These are phyloP conservation scores for Yamadazyma blattariae DNA, from an alignment of 1,139 yeast species.

Conservation along the genomic window DNA sequence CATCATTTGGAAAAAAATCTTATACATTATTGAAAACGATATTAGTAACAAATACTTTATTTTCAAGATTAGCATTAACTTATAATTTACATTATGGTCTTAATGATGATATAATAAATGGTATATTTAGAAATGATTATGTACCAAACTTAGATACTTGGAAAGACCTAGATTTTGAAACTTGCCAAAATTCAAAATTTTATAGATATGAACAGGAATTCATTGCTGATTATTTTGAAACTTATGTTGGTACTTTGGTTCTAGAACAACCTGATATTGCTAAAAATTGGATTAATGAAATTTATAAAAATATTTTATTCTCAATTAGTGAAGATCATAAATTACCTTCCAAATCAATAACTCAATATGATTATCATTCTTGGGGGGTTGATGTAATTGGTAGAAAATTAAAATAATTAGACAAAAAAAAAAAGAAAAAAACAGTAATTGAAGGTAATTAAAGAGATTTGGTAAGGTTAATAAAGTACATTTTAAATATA, in stretches of 20 bases:
- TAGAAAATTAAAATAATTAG: conserved; percentile 13
- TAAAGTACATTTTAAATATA: too few relatives aligned
- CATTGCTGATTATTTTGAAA: conserved; percentile 44
- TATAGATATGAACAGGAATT: conserved; percentile 40
- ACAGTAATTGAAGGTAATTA: too few relatives aligned
- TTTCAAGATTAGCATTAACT: conserved; percentile 36
- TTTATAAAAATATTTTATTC: conserved; percentile 30
- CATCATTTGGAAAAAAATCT: conserved; percentile 14
- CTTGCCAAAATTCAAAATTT: conserved; percentile 18
- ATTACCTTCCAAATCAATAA: conserved; percentile 10
- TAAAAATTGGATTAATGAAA: conserved; percentile 30
- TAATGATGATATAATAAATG: conserved; percentile 26
- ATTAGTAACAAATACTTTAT: conserved; percentile 39
- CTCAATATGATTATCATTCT: conserved; percentile 22
- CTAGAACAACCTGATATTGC: conserved; percentile 40
- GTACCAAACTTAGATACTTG: conserved; percentile 23
- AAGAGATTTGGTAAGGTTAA: too few relatives aligned
- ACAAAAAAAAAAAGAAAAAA: too few relatives aligned
- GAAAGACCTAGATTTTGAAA: conserved; percentile 17
- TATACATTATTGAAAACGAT: conserved; percentile 34
- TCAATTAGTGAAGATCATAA: conserved; percentile 23
- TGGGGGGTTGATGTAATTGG: conserved; percentile 29
- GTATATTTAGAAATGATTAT: conserved; percentile 17
- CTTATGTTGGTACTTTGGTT: conserved; percentile 43
- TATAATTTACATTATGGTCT: conserved; percentile 37